phyloP scores from a whole-genome alignment of 2,329 filamentous ascomycete genomes.

The Fusarium verticillioides region DNA sequence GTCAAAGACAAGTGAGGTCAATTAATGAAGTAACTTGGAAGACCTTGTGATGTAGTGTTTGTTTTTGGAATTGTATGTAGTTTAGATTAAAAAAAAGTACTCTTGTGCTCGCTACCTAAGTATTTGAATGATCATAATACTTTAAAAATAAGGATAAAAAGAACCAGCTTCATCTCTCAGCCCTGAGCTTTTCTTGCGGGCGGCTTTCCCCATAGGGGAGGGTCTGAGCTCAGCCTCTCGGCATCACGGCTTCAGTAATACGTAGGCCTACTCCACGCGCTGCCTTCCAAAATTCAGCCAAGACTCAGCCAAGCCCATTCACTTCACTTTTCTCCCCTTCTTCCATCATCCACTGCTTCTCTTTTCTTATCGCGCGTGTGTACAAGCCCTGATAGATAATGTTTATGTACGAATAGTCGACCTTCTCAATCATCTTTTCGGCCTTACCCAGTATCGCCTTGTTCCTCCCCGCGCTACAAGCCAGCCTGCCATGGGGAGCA shows the following conservation, averaged over 20 bases:
- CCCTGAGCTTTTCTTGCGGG: not conserved
- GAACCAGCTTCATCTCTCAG: not conserved
- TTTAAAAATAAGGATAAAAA: not conserved
- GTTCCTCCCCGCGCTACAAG: slow-evolving; percentile 1
- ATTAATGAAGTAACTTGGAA: not conserved
- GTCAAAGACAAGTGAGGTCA: not conserved
- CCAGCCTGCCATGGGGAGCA: slow-evolving; percentile 55
- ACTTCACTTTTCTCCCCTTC: slow-evolving; percentile 10
- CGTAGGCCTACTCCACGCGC: slow-evolving; percentile 45
- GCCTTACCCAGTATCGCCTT: not conserved
- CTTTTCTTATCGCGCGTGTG: slow-evolving; percentile 14
- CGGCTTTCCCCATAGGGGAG: slow-evolving; percentile 31
- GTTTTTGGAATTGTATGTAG: accelerated
- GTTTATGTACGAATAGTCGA: slow-evolving; percentile 34
- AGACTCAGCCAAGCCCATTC: slow-evolving; percentile 32
- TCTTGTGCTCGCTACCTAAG: not conserved
- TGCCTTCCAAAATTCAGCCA: slow-evolving; percentile 40
- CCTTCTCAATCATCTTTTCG: slow-evolving; percentile 13
- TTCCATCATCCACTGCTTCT: slow-evolving; percentile 16
- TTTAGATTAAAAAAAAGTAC: not conserved
- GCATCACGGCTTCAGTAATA: slow-evolving; percentile 46
- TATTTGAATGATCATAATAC: accelerated
- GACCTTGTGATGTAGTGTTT: not conserved
- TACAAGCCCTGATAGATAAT: slow-evolving; percentile 32
- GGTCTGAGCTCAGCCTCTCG: slow-evolving; percentile 44